A percentile compares a stretch with the other conserved stretches of the same genome.
phyloP scores from a whole-genome alignment of 2,329 filamentous ascomycete species.

The Cladophialophora carrionii region DNA sequence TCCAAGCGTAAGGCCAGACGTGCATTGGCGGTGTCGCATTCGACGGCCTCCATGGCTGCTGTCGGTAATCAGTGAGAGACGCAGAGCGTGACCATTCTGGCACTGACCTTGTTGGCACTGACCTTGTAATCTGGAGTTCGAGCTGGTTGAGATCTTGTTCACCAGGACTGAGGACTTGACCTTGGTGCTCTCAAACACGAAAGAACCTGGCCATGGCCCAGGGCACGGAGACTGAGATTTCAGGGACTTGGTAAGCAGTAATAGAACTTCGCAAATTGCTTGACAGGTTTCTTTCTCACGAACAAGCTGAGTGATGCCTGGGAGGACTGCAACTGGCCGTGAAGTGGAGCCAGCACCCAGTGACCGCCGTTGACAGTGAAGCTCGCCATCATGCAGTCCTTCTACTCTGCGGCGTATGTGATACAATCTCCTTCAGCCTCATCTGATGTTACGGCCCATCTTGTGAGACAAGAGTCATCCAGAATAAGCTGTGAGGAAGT shows the following conservation, averaged over 20 bases:
- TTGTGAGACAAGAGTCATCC: not conserved
- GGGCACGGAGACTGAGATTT: not conserved
- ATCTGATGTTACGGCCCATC: not conserved
- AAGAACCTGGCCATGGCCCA: not conserved
- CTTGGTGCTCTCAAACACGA: not conserved
- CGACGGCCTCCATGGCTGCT: conserved; percentile 2
- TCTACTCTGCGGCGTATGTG: not conserved
- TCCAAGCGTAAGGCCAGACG: conserved; percentile 3
- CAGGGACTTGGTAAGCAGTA: not conserved
- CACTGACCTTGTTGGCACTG: not conserved
- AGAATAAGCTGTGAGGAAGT: not conserved
- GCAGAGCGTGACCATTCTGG: not conserved
- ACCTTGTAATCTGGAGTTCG: not conserved
- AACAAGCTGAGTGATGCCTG: not conserved
- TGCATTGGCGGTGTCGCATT: conserved; percentile 1
- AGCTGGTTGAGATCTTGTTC: not conserved
- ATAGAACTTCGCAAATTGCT: not conserved
- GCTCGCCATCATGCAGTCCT: not conserved
- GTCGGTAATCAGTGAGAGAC: not conserved
- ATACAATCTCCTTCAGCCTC: not conserved
- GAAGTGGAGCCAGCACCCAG: not conserved
- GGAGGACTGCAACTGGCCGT: not conserved
- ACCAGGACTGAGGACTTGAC: not conserved
- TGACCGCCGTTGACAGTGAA: not conserved
- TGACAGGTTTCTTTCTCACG: not conserved